Evolutionary conservation across 208 protist species (phyloP).

Genomic region (Leishmania arabica): DNA sequence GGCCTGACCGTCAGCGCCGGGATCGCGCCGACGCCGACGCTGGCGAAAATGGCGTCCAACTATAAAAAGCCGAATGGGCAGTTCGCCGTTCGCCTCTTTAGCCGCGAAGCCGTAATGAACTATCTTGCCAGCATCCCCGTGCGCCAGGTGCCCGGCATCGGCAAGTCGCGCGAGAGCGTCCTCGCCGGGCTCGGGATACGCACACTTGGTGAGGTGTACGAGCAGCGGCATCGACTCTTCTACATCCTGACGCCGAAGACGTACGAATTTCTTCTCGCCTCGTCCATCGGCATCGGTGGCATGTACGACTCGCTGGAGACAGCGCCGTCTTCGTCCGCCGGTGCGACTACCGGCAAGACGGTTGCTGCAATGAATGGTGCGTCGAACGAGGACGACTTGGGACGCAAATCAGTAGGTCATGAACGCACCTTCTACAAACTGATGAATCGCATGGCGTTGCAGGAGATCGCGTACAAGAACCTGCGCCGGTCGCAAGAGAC

Average conservation of each 20-base stretch:
- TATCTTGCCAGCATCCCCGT: constrained; percentile 47
- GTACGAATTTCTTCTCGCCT: constrained; percentile 58
- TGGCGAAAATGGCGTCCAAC: constrained; percentile 92
- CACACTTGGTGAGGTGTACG: constrained; percentile 63
- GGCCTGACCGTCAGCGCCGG: constrained; percentile 78
- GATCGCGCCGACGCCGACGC: constrained; percentile 70
- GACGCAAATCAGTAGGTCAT: constrained; percentile 73
- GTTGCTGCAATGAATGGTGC: background rate
- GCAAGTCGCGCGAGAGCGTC: constrained; percentile 48
- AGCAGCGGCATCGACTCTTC: constrained; percentile 46
- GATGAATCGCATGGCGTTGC: constrained; percentile 39
- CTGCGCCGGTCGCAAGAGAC: constrained; percentile 32
- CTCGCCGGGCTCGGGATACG: constrained; percentile 51
- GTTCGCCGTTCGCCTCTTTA: constrained; percentile 52
- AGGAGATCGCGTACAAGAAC: constrained; percentile 45
- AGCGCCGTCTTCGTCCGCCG: background rate
- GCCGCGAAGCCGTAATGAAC: constrained; percentile 51
- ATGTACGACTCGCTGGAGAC: constrained; percentile 39
- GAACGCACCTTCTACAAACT: constrained; percentile 72
- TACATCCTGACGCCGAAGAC: constrained; percentile 70
- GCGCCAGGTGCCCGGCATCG: constrained; percentile 70
- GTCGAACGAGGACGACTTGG: constrained; percentile 9
- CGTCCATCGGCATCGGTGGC: constrained; percentile 51
- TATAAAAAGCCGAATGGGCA: constrained; percentile 95
- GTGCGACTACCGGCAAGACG: background rate